Percentiles rank a stretch among this genome's conserved stretches.
These are phyloP conservation scores for Porogramme epimiltina DNA, from an alignment of 1,284 basidiomycete genomes.

Conservation along the genomic window DNA sequence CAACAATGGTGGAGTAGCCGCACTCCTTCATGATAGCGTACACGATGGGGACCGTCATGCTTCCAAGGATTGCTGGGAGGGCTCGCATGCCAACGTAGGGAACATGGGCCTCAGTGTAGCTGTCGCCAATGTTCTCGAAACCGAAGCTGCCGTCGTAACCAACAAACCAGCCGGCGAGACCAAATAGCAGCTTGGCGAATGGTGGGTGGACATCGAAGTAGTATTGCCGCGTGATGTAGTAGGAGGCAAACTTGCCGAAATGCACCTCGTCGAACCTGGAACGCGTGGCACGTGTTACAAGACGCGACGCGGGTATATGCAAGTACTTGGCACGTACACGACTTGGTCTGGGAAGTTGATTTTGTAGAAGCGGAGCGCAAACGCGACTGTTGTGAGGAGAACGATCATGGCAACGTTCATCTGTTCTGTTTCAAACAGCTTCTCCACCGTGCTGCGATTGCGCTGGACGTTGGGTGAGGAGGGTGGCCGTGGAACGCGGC, in stretches of 20 bases:
- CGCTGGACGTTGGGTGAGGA: conserved; percentile 18
- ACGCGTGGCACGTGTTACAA: background rate
- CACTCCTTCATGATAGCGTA: conserved; percentile 98
- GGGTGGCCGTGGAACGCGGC: background rate
- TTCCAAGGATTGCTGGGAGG: conserved; percentile 89
- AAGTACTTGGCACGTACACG: conserved; percentile 78
- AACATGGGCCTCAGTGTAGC: conserved; percentile 84
- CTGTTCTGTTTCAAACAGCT: conserved; percentile 57
- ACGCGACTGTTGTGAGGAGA: conserved; percentile 72
- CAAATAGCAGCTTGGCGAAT: conserved; percentile 91
- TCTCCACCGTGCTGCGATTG: conserved; percentile 57
- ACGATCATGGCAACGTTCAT: conserved; percentile 62
- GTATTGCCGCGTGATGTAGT: conserved; percentile 90
- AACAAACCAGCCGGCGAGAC: conserved; percentile 92
- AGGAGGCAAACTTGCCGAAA: conserved; percentile 93
- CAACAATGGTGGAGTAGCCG: conserved; percentile 89
- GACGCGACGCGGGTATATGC: conserved; percentile 8
- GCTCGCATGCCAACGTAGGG: conserved; percentile 95
- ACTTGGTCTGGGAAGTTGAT: conserved; percentile 94
- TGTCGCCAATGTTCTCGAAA: conserved; percentile 96
- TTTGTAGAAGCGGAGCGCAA: conserved; percentile 88
- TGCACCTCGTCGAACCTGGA: conserved; percentile 94
- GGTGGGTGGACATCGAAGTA: conserved; percentile 99
- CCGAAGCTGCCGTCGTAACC: conserved; percentile 94
- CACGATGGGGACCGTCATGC: conserved; percentile 87